Conservation (phyloP, 345 rosid genomes). For the Salix arbutifolia region DNA sequence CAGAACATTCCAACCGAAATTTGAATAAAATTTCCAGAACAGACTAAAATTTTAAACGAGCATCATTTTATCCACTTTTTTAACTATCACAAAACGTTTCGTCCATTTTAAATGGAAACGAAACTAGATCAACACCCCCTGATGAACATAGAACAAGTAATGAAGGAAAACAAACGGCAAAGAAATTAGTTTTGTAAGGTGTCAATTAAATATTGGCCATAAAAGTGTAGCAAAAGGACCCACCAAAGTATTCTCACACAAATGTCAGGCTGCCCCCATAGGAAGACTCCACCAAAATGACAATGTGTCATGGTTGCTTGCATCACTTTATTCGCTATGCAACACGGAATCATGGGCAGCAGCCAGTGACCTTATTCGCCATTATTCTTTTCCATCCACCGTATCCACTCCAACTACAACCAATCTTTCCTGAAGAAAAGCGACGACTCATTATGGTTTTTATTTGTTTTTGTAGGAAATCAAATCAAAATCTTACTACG, state of each 20-base stretch:
- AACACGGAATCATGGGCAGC: neutral
- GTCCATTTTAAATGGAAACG: too few relatives aligned
- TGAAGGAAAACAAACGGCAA: too few relatives aligned
- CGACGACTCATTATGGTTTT: neutral
- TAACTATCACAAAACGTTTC: too few relatives aligned
- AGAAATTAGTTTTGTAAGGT: neutral
- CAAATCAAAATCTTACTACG: too few relatives aligned
- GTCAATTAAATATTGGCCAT: too few relatives aligned
- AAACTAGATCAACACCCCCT: too few relatives aligned
- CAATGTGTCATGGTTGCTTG: neutral
- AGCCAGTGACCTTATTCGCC: neutral
- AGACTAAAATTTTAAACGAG: too few relatives aligned
- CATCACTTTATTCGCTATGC: neutral
- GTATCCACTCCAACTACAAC: neutral
- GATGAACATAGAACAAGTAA: neutral
- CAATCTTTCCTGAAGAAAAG: neutral
- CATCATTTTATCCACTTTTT: too few relatives aligned
- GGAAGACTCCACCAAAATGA: neutral
- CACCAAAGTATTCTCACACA: too few relatives aligned
- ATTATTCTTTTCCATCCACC: neutral
- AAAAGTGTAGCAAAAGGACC: too few relatives aligned
- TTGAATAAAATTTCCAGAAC: rapidly evolving
- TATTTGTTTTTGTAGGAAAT: too few relatives aligned
- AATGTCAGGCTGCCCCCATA: too few relatives aligned
- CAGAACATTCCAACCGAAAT: rapidly evolving